Evolutionary conservation across 1,284 basidiomycete species (phyloP), one percentile per base, ranked within the genome.

Genomic region (Gomphus bonarii): DNA sequence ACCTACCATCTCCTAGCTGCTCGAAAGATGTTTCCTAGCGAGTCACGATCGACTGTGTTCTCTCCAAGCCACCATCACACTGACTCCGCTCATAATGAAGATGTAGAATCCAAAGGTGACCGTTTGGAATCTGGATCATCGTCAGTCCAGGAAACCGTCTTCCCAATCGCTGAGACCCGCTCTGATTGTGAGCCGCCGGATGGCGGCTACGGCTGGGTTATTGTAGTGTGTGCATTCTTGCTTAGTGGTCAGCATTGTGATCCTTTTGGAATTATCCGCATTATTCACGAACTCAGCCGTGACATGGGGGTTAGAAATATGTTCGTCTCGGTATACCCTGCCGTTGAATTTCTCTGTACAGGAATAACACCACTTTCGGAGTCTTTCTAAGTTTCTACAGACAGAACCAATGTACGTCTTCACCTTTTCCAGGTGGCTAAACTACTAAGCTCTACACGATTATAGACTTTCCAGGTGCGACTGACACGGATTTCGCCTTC

Each of bases 141-240:
- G n/a, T 40, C 14, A 40, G 38, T n/a, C 16, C n/a, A 40, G 38
- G 16, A 18, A n/a, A 14, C 16, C 5, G 38, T 7, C 16, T 18
- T 40, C n/a, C 16, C 38, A n/a, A 40, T 1, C 3, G 16, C 38
- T 18, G 38, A 16, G 38, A 28, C 16, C 10, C 44, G 11, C 8
- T 11, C 16, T 46, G 44, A 3, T 20, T 14, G 3, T 11, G 49
- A 50, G 49, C 66, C 66, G 28, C 71, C 68, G 4, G 70, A 73
- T 59, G 72, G 72, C 14, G 72, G 71, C 8, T 73, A 73, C 59
- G 72, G 72, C 20, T 73, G 71, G 72, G 68, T 73, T 48, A 65
- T 72, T 30, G 67, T 68, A 11, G 59, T 61, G 10, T 72, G 69
- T 58, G 42, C 66, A 14, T 61, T 70, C 16, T 62, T 60, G 16